Evolutionary conservation across 176 grass and related monocot species (phyloP).

Genomic region (Aegilops tauschii): DNA sequence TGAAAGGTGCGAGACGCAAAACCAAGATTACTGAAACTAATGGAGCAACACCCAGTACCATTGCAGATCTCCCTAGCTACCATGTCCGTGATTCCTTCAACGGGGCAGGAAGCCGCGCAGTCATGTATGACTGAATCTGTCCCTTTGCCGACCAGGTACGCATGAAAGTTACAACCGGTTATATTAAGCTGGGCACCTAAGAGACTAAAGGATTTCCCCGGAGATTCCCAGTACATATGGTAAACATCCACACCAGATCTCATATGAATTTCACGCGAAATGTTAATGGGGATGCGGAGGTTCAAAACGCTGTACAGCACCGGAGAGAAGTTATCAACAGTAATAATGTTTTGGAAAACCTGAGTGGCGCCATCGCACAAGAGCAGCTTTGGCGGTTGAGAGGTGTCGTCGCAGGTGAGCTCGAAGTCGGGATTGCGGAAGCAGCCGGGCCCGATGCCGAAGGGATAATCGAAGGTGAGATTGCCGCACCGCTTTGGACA

Average conservation of each 20-base stretch:
- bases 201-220: neutral
- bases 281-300: too few species aligned
- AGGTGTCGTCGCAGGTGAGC: neutral
- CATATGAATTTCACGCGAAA: neutral
- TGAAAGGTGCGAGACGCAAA: neutral
- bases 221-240: neutral
- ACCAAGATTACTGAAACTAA: neutral
- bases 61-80: conserved; percentile 3
- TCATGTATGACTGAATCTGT: neutral
- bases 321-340: neutral
- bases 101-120: neutral
- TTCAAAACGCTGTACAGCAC: too few species aligned
- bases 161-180: conserved; percentile 7
- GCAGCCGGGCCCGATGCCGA: conserved; percentile 26
- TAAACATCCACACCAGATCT: neutral
- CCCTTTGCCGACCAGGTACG: neutral
- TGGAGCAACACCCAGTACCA: conserved; percentile 6
- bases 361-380: neutral
- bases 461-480: conserved; percentile 26
- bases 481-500: conserved; percentile 29
- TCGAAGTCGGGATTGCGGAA: conserved; percentile 15
- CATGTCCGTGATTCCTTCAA: neutral
- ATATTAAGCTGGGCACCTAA: neutral
- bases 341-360: neutral
- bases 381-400: neutral